phyloP scores from a whole-genome alignment of 2,329 filamentous ascomycete genomes.

The Cytospora piceae region DNA sequence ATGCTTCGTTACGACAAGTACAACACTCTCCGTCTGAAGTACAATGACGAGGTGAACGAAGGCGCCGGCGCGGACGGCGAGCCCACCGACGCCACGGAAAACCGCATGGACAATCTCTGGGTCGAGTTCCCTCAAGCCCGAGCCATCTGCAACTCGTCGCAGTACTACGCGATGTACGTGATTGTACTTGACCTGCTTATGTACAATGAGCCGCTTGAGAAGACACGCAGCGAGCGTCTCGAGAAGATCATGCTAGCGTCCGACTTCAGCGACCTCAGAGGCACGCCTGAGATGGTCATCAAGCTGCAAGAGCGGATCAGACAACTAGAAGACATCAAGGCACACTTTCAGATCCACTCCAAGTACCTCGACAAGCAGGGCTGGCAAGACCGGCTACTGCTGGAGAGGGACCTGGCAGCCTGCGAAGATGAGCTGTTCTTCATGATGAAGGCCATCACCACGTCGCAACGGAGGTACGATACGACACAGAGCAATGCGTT shows the following conservation, averaged over 20 bases:
- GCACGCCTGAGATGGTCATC: slow-evolving; percentile 90
- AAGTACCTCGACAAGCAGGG: slow-evolving; percentile 84
- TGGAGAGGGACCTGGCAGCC: slow-evolving; percentile 85
- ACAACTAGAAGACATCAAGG: slow-evolving; percentile 94
- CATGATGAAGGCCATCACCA: slow-evolving; percentile 99
- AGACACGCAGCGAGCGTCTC: slow-evolving; percentile 91
- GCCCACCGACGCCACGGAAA: slow-evolving; percentile 63
- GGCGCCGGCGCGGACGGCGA: slow-evolving; percentile 56
- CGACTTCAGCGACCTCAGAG: slow-evolving; percentile 95
- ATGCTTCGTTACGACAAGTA: slow-evolving; percentile 96
- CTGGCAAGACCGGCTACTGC: slow-evolving; percentile 86
- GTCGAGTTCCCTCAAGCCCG: slow-evolving; percentile 94
- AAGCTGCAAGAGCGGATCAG: slow-evolving; percentile 89
- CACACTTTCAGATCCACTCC: slow-evolving; percentile 91
- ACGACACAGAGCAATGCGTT: slow-evolving; percentile 76
- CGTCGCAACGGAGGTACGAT: slow-evolving; percentile 86
- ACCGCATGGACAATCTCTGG: slow-evolving; percentile 93
- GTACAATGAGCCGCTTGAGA: slow-evolving; percentile 95
- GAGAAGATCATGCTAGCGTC: slow-evolving; percentile 99
- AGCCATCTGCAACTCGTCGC: slow-evolving; percentile 93
- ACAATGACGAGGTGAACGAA: slow-evolving; percentile 87
- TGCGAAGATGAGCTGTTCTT: slow-evolving; percentile 99
- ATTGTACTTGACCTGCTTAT: slow-evolving; percentile 95
- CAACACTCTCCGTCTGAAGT: slow-evolving; percentile 95
- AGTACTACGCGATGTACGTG: slow-evolving; percentile 98